A percentile compares a stretch with the other conserved stretches of the same genome.
Evolutionary conservation across 2,329 filamentous ascomycete genomes (phyloP).

Genomic region (Chaetomiaceae sp.): DNA sequence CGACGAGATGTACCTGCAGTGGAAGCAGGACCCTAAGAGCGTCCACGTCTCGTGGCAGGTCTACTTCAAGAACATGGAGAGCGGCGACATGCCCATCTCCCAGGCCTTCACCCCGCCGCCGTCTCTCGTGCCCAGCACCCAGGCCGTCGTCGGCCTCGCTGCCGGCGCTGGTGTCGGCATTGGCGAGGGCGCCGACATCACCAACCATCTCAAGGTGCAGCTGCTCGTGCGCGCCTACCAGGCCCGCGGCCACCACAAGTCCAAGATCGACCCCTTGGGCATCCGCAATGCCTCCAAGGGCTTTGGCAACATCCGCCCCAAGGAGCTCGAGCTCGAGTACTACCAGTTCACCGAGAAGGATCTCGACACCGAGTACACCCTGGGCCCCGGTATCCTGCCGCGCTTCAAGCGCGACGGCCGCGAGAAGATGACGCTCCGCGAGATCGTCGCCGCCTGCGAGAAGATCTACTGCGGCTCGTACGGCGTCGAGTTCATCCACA

Average conservation of each 20-base stretch:
- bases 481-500: slow-evolving; percentile 97
- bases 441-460: slow-evolving; percentile 91
- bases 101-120: slow-evolving; percentile 96
- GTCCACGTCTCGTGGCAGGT: slow-evolving; percentile 98
- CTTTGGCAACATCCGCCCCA: slow-evolving; percentile 81
- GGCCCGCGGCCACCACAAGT: slow-evolving; percentile 96
- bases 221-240: slow-evolving; percentile 96
- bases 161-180: slow-evolving; percentile 63
- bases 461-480: slow-evolving; percentile 96
- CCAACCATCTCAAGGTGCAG: slow-evolving; percentile 97
- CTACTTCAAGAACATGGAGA: slow-evolving; percentile 99
- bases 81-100: slow-evolving; percentile 93
- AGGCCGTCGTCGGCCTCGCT: slow-evolving; percentile 68
- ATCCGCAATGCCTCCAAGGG: slow-evolving; percentile 82
- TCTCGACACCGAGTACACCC: slow-evolving; percentile 82
- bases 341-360: slow-evolving; percentile 96
- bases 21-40: slow-evolving; percentile 88
- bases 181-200: slow-evolving; percentile 73
- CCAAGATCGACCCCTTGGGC: slow-evolving; percentile 90
- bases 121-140: slow-evolving; percentile 79
- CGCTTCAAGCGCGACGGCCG: slow-evolving; percentile 84
- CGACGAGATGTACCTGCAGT: slow-evolving; percentile 98
- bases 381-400: slow-evolving; percentile 92
- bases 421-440: slow-evolving; percentile 93
- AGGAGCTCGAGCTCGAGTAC: slow-evolving; percentile 87